Conservation (phyloP, 371 early-diverging fungal species). For the Mucor irregularis region DNA sequence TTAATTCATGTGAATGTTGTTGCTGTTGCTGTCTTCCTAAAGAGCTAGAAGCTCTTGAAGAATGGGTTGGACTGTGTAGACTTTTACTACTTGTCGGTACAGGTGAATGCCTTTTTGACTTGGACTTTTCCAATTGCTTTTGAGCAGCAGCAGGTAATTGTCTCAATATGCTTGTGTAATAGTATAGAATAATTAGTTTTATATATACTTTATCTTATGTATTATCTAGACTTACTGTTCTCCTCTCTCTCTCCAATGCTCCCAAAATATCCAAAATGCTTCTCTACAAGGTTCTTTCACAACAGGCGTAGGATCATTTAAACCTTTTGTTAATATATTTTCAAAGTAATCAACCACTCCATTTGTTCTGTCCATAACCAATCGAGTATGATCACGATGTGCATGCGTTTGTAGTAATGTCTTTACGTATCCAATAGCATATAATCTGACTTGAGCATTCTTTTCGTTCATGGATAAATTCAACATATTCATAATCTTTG, state of each 20-base stretch:
- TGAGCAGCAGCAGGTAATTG: conserved; percentile 22
- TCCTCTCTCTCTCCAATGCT: conserved; percentile 46
- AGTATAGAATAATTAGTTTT: background rate
- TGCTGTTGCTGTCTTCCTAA: conserved; percentile 23
- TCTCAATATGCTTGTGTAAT: conserved; percentile 24
- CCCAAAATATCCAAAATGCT: conserved; percentile 47
- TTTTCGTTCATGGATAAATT: conserved; percentile 42
- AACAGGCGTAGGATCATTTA: conserved; percentile 46
- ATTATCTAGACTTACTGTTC: conserved; percentile 41
- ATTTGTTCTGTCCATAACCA: conserved; percentile 37
- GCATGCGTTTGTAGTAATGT: conserved; percentile 43
- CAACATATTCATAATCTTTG: conserved; percentile 40
- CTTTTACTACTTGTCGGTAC: background rate
- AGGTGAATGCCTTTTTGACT: background rate
- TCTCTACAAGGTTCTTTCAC: conserved; percentile 45
- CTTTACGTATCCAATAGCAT: conserved; percentile 35
- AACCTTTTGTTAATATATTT: conserved; percentile 38
- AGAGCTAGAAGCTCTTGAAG: conserved; percentile 32
- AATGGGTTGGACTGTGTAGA: conserved; percentile 32
- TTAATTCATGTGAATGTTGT: conserved; percentile 18
- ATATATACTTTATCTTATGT: background rate
- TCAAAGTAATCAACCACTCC: conserved; percentile 32
- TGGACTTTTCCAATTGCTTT: conserved; percentile 42
- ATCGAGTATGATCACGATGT: conserved; percentile 32
- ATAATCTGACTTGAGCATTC: conserved; percentile 46